A percentile compares a stretch with the other conserved stretches of the same genome.
Evolutionary conservation across 179 eudicot species (phyloP).

Genomic region (Amaranthus tricolor): DNA sequence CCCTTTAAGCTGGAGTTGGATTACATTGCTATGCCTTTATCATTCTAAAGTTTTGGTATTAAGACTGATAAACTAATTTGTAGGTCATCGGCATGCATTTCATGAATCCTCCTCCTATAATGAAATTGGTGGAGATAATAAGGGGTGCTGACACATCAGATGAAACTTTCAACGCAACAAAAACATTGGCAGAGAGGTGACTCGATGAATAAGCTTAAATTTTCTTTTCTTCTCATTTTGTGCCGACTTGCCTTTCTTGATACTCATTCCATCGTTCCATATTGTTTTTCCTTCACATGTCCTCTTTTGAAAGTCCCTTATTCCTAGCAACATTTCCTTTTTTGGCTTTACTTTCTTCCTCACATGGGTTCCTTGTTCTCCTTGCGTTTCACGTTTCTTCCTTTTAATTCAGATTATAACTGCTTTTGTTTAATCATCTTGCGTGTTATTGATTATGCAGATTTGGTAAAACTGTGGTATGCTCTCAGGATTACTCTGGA

Average conservation of each 20-base stretch:
- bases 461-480: constrained; percentile 74
- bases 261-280: neutral
- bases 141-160: constrained; percentile 90
- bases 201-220: neutral
- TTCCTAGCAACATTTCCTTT: neutral
- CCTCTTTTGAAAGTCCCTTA: neutral
- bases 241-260: neutral
- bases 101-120: constrained; percentile 91
- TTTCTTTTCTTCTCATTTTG: neutral
- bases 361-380: neutral
- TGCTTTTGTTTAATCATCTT: neutral
- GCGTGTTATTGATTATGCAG: constrained; percentile 32
- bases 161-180: constrained; percentile 57
- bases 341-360: neutral
- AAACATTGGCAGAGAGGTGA: constrained; percentile 79
- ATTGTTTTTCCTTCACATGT: neutral
- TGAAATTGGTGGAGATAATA: constrained; percentile 82
- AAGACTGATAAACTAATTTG: constrained; percentile 2
- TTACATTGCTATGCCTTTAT: neutral
- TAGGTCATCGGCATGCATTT: constrained; percentile 97
- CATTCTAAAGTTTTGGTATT: neutral
- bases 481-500: constrained; percentile 79
- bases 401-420: neutral
- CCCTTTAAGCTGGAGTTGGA: neutral
- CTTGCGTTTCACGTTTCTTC: neutral